Evolutionary conservation across 2,329 filamentous ascomycete species (phyloP), one percentile per base, ranked within the genome.

Genomic region (Curvularia spicifera): DNA sequence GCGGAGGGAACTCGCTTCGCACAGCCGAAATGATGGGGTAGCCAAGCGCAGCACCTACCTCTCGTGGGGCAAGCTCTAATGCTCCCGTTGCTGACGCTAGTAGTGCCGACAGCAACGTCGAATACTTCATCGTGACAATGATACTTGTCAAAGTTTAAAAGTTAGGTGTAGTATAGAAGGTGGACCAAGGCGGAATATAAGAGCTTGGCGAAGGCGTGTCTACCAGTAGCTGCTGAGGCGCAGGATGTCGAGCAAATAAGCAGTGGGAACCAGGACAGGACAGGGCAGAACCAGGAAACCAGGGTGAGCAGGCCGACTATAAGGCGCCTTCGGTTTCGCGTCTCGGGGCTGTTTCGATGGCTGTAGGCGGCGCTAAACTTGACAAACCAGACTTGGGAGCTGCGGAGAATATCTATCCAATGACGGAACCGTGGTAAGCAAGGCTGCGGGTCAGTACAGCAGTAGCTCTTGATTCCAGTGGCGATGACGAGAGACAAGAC

Each of bases 41-140:
- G 67, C 70, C 70, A 73, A 70, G 49, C 56, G 68, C 75, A 70
- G 49, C 56, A 68, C 75, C 67, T 71, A 78, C 75, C 58, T 76
- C 67, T 59, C 75, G 70, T 37, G 69, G 62, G 39, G 63, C 71
- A 50, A 77, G 65, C 48, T 63, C 66, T 42, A 76, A 61, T 42
- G 72, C 74, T 35, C 60, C 56, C 35, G 66, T 60, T 54, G 69
- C 68, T 59, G 71, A 66, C 61, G 71, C 60, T 65, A 76, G 57
- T 47, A 68, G 64, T 31, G 71, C 67, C 51, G 67, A 67, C 52
- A 74, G 51, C 51, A 76, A 54, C 35, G 66, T 61, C 45, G 69
- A 71, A 47, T 55, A 71, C 59, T 72, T 76, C 75, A 77, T 53
- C 28, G 35, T 29, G 24, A 77, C 77, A 28, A 50, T 51, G 33